Conservation (phyloP, 2,329 filamentous ascomycete species). For the Penicillium sp. region DNA sequence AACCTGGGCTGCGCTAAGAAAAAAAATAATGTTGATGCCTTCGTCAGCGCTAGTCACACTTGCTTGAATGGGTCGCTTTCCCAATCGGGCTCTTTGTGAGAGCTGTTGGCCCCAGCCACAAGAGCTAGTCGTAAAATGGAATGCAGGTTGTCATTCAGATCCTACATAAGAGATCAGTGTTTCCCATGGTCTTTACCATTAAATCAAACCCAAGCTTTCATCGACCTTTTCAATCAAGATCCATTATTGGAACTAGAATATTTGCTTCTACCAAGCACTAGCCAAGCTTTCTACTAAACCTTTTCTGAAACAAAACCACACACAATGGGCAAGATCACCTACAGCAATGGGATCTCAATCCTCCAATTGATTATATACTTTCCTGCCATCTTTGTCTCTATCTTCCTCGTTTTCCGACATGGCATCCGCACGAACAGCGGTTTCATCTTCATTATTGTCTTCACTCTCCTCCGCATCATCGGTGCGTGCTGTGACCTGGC, state of each 20-base stretch:
- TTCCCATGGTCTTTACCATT: neutral
- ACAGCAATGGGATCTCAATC: conserved; percentile 34
- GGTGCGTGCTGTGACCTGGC: conserved; percentile 53
- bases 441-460: conserved; percentile 56
- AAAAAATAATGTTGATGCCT: neutral
- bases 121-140: neutral
- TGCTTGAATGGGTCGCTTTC: neutral
- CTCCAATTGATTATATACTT: conserved; percentile 38
- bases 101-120: neutral
- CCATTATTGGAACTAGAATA: neutral
- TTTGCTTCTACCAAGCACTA: neutral
- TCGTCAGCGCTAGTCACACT: neutral
- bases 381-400: conserved; percentile 32
- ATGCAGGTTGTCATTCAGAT: neutral
- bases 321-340: conserved; percentile 22
- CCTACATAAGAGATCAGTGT: neutral
- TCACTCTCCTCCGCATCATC: conserved; percentile 53
- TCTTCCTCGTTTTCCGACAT: conserved; percentile 36
- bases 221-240: neutral
- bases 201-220: neutral
- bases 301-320: neutral
- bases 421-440: conserved; percentile 47
- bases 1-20: neutral
- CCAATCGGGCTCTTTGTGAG: neutral
- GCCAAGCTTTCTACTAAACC: neutral